phyloP scores from a whole-genome alignment of 768 basidiomycete species.

The Pilatotrama ljubarskyi region DNA sequence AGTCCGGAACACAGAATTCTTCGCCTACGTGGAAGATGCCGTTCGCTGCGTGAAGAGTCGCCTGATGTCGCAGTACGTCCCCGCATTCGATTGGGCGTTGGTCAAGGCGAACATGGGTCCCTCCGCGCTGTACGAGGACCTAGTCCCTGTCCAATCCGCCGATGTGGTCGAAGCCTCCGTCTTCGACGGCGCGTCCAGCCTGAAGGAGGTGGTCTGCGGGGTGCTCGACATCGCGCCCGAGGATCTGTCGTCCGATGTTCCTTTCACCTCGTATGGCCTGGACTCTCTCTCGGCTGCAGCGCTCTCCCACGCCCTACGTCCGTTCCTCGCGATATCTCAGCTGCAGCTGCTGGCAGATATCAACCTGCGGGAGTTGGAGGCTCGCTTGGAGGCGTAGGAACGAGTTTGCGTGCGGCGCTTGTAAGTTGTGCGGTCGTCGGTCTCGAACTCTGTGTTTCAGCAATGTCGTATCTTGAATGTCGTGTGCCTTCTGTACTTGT shows the following conservation, averaged over 20 bases:
- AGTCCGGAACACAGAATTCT: slow-evolving; percentile 24
- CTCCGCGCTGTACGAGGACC: slow-evolving; percentile 25
- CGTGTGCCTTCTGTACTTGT: too few relatives aligned
- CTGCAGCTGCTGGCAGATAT: slow-evolving; percentile 39
- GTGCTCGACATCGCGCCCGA: slow-evolving; percentile 34
- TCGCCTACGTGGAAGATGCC: slow-evolving; percentile 36
- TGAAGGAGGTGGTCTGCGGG: slow-evolving; percentile 18
- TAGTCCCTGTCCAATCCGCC: slow-evolving; percentile 18
- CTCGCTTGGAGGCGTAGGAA: not conserved
- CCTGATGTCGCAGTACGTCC: slow-evolving; percentile 32
- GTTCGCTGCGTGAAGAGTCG: slow-evolving; percentile 29
- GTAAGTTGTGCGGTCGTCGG: too few relatives aligned
- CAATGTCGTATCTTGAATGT: too few relatives aligned
- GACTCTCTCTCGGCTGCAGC: slow-evolving; percentile 43
- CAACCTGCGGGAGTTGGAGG: slow-evolving; percentile 32
- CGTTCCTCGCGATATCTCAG: slow-evolving; percentile 34
- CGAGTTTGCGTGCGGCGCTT: too few relatives aligned
- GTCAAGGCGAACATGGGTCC: slow-evolving; percentile 28
- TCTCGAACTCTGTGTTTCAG: too few relatives aligned
- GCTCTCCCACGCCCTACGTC: slow-evolving; percentile 37
- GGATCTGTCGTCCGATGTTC: slow-evolving; percentile 39
- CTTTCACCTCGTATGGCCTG: slow-evolving; percentile 43
- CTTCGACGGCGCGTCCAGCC: not conserved
- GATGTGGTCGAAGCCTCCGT: not conserved
- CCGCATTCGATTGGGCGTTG: slow-evolving; percentile 34